A percentile compares a stretch with the other conserved stretches of the same genome.
phyloP scores from a whole-genome alignment of 768 basidiomycete genomes.

The Boletus patriciae region DNA sequence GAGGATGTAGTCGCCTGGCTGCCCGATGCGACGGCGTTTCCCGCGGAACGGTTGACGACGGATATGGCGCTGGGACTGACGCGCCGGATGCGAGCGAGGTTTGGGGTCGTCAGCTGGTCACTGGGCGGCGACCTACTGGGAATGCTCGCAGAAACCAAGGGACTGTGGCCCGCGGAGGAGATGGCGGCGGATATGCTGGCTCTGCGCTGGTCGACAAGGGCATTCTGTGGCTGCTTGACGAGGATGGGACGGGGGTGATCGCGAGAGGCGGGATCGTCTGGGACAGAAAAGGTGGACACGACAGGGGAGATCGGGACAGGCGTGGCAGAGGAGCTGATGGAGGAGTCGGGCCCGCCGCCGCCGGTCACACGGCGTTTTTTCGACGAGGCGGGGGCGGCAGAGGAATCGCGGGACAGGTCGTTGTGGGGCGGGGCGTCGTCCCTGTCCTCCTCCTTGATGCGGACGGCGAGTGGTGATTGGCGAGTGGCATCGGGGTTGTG shows the following conservation, averaged over 20 bases:
- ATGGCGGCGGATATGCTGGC: constrained; percentile 51
- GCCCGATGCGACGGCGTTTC: constrained; percentile 24
- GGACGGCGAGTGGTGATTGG: constrained; percentile 46
- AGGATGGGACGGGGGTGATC: constrained; percentile 47
- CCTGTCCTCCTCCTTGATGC: constrained; percentile 66
- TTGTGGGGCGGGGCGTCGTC: constrained; percentile 39
- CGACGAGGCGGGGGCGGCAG: constrained; percentile 42
- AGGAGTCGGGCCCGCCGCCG: constrained; percentile 40
- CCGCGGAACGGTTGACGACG: constrained; percentile 25
- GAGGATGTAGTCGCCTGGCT: constrained; percentile 27
- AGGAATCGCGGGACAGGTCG: constrained; percentile 20
- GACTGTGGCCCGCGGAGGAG: constrained; percentile 29
- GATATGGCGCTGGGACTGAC: constrained; percentile 39
- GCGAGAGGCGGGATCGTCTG: constrained; percentile 55
- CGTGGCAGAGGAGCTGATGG: constrained; percentile 38
- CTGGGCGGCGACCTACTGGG: constrained; percentile 26
- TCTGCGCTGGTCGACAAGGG: constrained; percentile 67
- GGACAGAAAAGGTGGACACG: constrained; percentile 59
- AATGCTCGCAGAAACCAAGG: constrained; percentile 23
- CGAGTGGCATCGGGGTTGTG: constrained; percentile 34
- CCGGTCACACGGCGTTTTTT: constrained; percentile 75
- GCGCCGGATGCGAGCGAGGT: constrained; percentile 33
- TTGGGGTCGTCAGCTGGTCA: constrained; percentile 31
- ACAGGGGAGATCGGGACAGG: constrained; percentile 66
- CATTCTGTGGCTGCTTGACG: constrained; percentile 70